Evolutionary conservation across 495 filamentous ascomycete genomes (phyloP).

Genomic region (Penicillium cinerascens): DNA sequence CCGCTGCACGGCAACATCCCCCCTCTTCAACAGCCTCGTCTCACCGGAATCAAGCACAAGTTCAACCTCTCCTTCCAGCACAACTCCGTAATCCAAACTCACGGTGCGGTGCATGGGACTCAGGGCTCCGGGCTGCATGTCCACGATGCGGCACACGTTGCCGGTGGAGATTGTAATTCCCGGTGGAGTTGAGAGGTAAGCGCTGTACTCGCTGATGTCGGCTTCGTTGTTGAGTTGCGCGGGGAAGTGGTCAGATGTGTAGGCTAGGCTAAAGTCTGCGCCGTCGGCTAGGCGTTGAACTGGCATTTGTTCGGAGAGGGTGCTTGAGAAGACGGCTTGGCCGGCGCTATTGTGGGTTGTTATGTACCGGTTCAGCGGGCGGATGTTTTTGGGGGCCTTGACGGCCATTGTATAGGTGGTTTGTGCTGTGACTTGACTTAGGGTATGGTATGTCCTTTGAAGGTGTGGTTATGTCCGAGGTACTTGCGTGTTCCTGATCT

Average conservation of each 20-base stretch:
- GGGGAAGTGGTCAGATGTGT: slow-evolving; percentile 54
- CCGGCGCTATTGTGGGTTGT: slow-evolving; percentile 34
- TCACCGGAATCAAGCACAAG: slow-evolving; percentile 64
- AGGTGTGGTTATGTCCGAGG: neutral
- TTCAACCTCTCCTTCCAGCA: slow-evolving; percentile 69
- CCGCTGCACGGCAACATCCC: slow-evolving; percentile 66
- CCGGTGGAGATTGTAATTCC: slow-evolving; percentile 52
- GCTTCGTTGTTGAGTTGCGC: slow-evolving; percentile 46
- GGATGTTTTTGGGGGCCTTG: slow-evolving; percentile 25
- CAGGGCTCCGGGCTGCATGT: slow-evolving; percentile 58
- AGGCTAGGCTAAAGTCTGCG: slow-evolving; percentile 34
- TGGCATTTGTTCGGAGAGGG: slow-evolving; percentile 23
- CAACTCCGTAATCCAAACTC: slow-evolving; percentile 68
- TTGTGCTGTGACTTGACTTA: neutral
- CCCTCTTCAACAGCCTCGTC: slow-evolving; percentile 60
- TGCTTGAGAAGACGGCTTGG: slow-evolving; percentile 31
- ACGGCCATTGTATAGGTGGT: slow-evolving; percentile 15
- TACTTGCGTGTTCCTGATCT: slow-evolving; percentile 2
- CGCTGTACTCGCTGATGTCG: slow-evolving; percentile 37
- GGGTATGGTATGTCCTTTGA: neutral
- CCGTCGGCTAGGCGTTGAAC: slow-evolving; percentile 20
- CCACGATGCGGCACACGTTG: slow-evolving; percentile 52
- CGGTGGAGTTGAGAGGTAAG: slow-evolving; percentile 36
- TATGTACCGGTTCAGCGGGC: slow-evolving; percentile 37
- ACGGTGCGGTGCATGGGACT: slow-evolving; percentile 70